Percentiles rank a stretch among this genome's conserved stretches.
These are phyloP conservation scores for Erucastrum elatum DNA, from an alignment of 345 rosid genomes.

Conservation along the genomic window DNA sequence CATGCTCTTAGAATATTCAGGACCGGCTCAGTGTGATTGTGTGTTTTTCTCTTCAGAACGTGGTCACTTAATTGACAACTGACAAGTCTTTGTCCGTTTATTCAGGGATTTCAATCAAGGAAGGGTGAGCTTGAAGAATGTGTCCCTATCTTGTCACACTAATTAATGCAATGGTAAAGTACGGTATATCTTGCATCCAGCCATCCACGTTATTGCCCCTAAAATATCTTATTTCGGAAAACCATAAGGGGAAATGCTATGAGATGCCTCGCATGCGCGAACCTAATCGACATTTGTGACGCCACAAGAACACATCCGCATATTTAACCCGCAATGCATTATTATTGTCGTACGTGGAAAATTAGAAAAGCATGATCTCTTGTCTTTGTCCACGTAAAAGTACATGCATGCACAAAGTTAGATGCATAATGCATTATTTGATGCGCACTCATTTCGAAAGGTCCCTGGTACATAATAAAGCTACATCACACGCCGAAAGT, in stretches of 20 bases:
- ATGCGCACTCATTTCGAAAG: not conserved
- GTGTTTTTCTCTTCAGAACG: too few relatives aligned
- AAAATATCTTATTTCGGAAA: not conserved
- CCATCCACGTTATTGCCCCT: constrained; percentile 40
- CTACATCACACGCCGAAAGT: too few relatives aligned
- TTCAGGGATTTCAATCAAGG: constrained; percentile 66
- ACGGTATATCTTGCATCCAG: not conserved
- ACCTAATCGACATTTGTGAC: not conserved
- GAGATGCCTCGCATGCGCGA: not conserved
- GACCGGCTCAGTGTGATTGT: too few relatives aligned
- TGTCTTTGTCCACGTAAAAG: not conserved
- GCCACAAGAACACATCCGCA: not conserved
- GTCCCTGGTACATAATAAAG: not conserved
- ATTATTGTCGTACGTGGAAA: not conserved
- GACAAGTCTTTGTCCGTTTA: constrained; percentile 47
- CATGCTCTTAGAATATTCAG: too few relatives aligned
- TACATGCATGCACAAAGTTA: not conserved
- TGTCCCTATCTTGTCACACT: constrained; percentile 10
- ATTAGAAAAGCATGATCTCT: not conserved
- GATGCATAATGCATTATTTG: not conserved
- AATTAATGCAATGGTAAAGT: not conserved
- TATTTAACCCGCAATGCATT: not conserved
- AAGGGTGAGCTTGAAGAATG: constrained; percentile 2
- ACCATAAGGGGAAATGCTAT: not conserved
- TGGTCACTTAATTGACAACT: too few relatives aligned